Conservation (phyloP, 179 eudicot species). For the Actinidia arguta region DNA sequence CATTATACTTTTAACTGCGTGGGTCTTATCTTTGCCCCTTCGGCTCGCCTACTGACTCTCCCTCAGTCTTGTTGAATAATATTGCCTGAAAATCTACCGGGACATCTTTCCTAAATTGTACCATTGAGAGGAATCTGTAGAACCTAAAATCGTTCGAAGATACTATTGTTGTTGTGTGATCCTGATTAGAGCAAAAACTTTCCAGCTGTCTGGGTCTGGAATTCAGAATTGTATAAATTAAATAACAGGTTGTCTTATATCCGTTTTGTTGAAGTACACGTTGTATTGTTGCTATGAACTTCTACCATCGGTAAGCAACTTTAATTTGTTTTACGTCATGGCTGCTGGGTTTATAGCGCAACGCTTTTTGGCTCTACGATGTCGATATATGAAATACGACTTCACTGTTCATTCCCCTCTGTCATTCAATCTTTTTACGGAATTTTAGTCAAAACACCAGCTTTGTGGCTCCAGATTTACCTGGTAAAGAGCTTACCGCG, state of each 20-base stretch:
- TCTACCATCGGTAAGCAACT: constrained; percentile 2
- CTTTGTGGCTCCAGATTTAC: no score
- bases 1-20: background rate
- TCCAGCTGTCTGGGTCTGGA: constrained; percentile 17
- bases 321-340: no score
- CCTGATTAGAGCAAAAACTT: background rate
- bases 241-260: background rate
- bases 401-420: no score
- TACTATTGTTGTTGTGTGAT: background rate
- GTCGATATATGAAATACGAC: no score
- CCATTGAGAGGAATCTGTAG: constrained; percentile 17
- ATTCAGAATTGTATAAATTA: background rate
- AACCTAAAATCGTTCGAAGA: background rate
- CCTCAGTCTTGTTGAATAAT: background rate
- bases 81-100: background rate
- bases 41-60: background rate
- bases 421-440: no score
- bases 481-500: no score
- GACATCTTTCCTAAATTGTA: constrained; percentile 12
- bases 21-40: background rate
- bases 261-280: background rate
- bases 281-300: constrained; percentile 6
- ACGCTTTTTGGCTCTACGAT: no score
- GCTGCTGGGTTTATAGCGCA: no score
- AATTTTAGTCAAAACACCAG: no score